Conservation (phyloP, 176 grass and related monocot species). For the Triticum timopheevii region DNA sequence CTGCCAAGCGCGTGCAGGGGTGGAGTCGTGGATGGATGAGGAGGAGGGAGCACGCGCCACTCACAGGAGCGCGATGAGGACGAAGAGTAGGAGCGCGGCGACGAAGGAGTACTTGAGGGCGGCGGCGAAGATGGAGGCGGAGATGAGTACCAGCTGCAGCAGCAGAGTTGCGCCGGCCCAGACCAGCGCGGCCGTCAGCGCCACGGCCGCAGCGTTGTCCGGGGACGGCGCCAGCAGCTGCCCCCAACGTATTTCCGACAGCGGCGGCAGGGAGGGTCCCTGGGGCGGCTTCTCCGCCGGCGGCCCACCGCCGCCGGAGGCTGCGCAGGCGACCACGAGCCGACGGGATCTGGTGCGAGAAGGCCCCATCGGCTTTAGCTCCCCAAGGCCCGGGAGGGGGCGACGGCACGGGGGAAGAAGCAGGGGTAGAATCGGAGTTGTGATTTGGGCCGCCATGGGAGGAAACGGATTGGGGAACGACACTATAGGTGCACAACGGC, state of each 20-base stretch:
- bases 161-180: conserved; percentile 45
- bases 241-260: conserved; percentile 46
- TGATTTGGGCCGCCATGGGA: conserved; percentile 35
- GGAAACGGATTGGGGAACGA: too few species aligned
- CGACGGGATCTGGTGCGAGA: not conserved
- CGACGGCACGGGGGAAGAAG: not conserved
- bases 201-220: conserved; percentile 38
- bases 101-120: conserved; percentile 55
- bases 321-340: not conserved
- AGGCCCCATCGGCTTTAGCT: not conserved
- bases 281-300: not conserved
- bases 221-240: conserved; percentile 47
- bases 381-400: too few species aligned
- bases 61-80: conserved; percentile 55
- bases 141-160: conserved; percentile 47
- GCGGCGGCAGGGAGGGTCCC: not conserved
- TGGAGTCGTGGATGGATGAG: not conserved
- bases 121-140: conserved; percentile 40
- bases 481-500: not conserved
- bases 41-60: not conserved
- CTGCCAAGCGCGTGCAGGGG: not conserved
- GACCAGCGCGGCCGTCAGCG: conserved; percentile 19
- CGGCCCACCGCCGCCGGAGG: conserved; percentile 14
- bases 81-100: conserved; percentile 45
- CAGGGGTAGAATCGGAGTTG: conserved; percentile 15